Evolutionary conservation across 2,329 filamentous ascomycete genomes (phyloP).

Genomic region (Aspergillus hortae): DNA sequence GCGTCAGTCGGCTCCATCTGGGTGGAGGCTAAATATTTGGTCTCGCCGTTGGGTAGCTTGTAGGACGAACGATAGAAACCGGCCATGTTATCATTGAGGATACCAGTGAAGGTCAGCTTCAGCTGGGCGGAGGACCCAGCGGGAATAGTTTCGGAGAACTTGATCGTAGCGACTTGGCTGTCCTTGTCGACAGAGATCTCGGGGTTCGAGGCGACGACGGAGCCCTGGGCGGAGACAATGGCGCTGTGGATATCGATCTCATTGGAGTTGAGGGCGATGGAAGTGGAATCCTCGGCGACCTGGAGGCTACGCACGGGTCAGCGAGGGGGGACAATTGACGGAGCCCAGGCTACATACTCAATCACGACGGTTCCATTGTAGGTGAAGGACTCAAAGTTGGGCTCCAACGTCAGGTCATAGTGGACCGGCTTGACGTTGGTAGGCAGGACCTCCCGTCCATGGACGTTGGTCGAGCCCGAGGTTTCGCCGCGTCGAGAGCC

Average conservation of each 20-base stretch:
- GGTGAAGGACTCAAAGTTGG: conserved; percentile 80
- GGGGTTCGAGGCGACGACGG: conserved; percentile 58
- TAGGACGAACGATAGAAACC: conserved; percentile 96
- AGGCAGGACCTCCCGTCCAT: conserved; percentile 79
- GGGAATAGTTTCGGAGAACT: conserved; percentile 68
- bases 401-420: conserved; percentile 89
- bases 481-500: conserved; percentile 60
- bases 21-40: conserved; percentile 79
- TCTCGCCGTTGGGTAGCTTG: conserved; percentile 74
- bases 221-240: conserved; percentile 59
- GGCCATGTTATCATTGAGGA: conserved; percentile 90
- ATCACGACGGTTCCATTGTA: conserved; percentile 83
- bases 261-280: conserved; percentile 81
- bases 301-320: conserved; percentile 56
- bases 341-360: conserved; percentile 51
- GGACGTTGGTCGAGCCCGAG: conserved; percentile 56
- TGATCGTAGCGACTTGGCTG: conserved; percentile 76
- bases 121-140: conserved; percentile 75
- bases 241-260: conserved; percentile 79
- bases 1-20: conserved; percentile 98
- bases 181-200: conserved; percentile 71
- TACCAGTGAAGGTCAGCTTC: conserved; percentile 73
- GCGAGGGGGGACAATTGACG: conserved; percentile 5
- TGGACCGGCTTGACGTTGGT: conserved; percentile 88
- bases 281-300: conserved; percentile 77